A percentile compares a stretch with the other conserved stretches of the same genome.
phyloP scores from a whole-genome alignment of 2,329 filamentous ascomycete species.

The Catunica adiposa region DNA sequence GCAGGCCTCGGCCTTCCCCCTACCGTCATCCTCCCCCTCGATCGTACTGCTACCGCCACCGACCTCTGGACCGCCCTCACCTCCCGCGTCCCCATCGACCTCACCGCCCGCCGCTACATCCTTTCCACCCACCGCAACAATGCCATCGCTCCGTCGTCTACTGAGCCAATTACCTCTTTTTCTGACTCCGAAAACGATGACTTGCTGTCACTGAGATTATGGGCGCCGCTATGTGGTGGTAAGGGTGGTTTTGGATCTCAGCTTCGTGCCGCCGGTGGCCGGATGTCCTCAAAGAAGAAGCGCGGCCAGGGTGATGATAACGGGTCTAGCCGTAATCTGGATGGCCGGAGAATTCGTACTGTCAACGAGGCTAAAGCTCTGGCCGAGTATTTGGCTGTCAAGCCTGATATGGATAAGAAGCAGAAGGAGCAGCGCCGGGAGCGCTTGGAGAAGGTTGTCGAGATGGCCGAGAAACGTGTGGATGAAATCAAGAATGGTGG shows the following conservation, averaged over 20 bases:
- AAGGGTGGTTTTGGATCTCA: slow-evolving; percentile 98
- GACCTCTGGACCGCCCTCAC: slow-evolving; percentile 49
- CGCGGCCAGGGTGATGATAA: slow-evolving; percentile 70
- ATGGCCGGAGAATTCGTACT: slow-evolving; percentile 75
- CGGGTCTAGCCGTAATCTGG: slow-evolving; percentile 81
- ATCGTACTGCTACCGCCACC: slow-evolving; percentile 45
- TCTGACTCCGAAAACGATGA: slow-evolving; percentile 41
- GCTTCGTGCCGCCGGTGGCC: slow-evolving; percentile 85
- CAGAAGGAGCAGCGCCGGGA: slow-evolving; percentile 75
- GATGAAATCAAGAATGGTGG: slow-evolving; percentile 61
- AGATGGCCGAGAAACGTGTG: slow-evolving; percentile 65
- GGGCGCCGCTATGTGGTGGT: slow-evolving; percentile 66
- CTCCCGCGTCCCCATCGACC: slow-evolving; percentile 37
- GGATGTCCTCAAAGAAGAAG: slow-evolving; percentile 94
- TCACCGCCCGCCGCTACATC: slow-evolving; percentile 42
- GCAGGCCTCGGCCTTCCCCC: slow-evolving; percentile 65
- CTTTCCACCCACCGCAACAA: slow-evolving; percentile 71
- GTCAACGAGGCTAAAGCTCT: slow-evolving; percentile 90
- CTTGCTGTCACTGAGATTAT: slow-evolving; percentile 70
- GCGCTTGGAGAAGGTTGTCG: slow-evolving; percentile 78
- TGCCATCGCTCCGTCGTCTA: slow-evolving; percentile 40
- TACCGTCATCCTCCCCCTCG: slow-evolving; percentile 64
- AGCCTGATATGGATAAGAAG: slow-evolving; percentile 91
- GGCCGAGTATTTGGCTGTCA: slow-evolving; percentile 85
- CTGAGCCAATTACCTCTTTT: slow-evolving; percentile 40